Percentiles rank a stretch among this genome's conserved stretches.
phyloP scores from a whole-genome alignment of 352 stramenopile genomes.

The Blastocystis sp. region DNA sequence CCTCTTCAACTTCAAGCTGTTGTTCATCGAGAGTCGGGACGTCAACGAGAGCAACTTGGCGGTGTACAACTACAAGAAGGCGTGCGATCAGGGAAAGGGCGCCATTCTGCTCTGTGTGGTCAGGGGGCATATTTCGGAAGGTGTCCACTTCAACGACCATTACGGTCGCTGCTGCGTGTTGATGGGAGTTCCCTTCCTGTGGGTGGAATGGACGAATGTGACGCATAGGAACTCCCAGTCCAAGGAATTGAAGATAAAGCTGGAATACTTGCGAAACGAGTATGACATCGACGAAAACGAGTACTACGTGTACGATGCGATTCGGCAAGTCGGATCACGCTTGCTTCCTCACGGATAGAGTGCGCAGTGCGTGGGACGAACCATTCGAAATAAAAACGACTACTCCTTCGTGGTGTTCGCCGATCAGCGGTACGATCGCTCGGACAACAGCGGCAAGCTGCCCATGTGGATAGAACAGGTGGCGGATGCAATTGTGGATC shows the following conservation, averaged over 20 bases:
- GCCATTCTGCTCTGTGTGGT: conserved; percentile 97
- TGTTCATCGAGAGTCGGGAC: conserved; percentile 99
- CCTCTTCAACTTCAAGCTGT: conserved; percentile 90
- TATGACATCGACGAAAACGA: conserved; percentile 78
- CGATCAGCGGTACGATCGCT: conserved; percentile 92
- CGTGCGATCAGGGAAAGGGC: conserved; percentile 89
- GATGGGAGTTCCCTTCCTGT: conserved; percentile 98
- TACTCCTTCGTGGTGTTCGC: conserved; percentile 97
- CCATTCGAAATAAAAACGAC: conserved; percentile 96
- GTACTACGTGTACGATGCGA: conserved; percentile 78
- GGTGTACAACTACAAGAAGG: conserved; percentile 95
- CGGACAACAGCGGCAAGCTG: conserved; percentile 94
- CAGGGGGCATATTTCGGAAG: conserved; percentile 95
- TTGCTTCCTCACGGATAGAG: conserved; percentile 57
- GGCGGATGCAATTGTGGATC: not conserved
- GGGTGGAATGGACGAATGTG: conserved; percentile 79
- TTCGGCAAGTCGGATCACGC: conserved; percentile 83
- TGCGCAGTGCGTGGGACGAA: conserved; percentile 91
- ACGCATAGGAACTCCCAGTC: conserved; percentile 71
- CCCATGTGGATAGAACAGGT: conserved; percentile 82
- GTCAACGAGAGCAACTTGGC: conserved; percentile 97
- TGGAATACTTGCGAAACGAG: conserved; percentile 90
- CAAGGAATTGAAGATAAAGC: conserved; percentile 83
- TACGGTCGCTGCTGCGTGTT: conserved; percentile 94
- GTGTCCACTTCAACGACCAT: conserved; percentile 98